Evolutionary conservation across 164 flowering plant genomes (phyloP).

Genomic region (Annona cherimola): DNA sequence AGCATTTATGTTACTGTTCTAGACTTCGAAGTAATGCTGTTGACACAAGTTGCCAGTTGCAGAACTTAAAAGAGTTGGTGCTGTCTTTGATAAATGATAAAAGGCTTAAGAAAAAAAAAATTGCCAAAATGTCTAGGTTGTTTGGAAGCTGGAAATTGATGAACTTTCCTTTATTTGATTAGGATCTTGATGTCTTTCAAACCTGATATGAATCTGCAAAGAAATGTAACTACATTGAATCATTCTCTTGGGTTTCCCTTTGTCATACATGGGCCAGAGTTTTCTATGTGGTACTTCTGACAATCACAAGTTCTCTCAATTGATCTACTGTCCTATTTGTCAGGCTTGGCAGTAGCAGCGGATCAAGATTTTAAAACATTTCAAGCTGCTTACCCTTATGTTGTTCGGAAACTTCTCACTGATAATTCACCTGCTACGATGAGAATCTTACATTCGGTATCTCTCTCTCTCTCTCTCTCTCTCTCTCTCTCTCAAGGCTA

Average conservation of each 20-base stretch:
- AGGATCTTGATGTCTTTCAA: background rate
- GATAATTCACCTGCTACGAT: conserved; percentile 74
- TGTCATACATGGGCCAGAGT: background rate
- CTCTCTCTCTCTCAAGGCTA: background rate
- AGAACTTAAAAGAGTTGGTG: too few relatives aligned
- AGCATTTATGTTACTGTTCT: too few relatives aligned
- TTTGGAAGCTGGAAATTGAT: too few relatives aligned
- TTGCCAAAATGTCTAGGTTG: too few relatives aligned
- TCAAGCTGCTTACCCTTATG: conserved; percentile 92
- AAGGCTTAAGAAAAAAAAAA: too few relatives aligned
- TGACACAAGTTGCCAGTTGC: too few relatives aligned
- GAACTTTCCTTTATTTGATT: background rate
- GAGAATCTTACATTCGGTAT: conserved; percentile 79
- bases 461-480: background rate
- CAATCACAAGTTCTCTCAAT: background rate
- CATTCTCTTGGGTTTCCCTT: background rate
- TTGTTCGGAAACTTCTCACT: conserved; percentile 78
- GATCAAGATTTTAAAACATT: conserved; percentile 86
- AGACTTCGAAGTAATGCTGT: too few relatives aligned
- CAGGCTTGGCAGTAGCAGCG: conserved; percentile 90
- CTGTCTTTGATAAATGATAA: too few relatives aligned
- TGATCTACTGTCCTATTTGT: background rate
- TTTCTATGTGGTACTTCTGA: background rate
- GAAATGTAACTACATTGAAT: background rate
- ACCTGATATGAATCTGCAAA: background rate